Conservation (phyloP, 371 early-diverging fungal species). For the Zychaea mexicana region DNA sequence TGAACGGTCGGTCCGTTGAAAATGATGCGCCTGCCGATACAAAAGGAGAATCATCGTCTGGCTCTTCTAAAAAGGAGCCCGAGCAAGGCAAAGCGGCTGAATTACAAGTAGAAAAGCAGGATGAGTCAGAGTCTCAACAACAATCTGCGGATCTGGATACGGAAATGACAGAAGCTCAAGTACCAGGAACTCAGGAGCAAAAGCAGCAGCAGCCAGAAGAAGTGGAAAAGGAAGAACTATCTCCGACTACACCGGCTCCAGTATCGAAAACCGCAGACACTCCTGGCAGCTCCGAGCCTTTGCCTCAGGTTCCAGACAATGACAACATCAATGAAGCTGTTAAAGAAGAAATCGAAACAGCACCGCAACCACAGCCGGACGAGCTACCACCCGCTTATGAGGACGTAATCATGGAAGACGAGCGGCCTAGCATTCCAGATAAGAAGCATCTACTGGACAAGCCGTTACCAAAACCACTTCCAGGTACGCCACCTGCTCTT, state of each 20-base stretch:
- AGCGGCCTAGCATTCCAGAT: not conserved
- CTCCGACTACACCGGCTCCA: not conserved
- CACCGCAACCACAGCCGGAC: not conserved
- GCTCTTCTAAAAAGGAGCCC: not conserved
- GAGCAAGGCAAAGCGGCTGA: not conserved
- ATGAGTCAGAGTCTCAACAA: not conserved
- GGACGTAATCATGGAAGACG: constrained; percentile 4
- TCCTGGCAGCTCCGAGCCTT: not conserved
- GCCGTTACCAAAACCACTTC: not conserved
- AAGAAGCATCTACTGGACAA: not conserved
- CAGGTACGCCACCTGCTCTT: constrained; percentile 1
- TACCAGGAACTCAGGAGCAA: too few species aligned
- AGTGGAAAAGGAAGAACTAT: too few species aligned
- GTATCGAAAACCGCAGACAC: not conserved
- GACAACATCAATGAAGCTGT: not conserved
- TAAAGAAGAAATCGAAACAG: not conserved
- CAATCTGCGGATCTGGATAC: not conserved
- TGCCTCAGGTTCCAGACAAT: not conserved
- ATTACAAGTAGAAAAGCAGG: too few species aligned
- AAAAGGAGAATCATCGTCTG: not conserved
- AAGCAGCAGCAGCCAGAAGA: too few species aligned
- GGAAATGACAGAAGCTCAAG: not conserved
- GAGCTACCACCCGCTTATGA: constrained; percentile 18
- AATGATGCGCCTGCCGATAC: not conserved
- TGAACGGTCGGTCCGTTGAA: constrained; percentile 37